phyloP scores from a whole-genome alignment of 768 basidiomycete species.

The Russula compacta region DNA sequence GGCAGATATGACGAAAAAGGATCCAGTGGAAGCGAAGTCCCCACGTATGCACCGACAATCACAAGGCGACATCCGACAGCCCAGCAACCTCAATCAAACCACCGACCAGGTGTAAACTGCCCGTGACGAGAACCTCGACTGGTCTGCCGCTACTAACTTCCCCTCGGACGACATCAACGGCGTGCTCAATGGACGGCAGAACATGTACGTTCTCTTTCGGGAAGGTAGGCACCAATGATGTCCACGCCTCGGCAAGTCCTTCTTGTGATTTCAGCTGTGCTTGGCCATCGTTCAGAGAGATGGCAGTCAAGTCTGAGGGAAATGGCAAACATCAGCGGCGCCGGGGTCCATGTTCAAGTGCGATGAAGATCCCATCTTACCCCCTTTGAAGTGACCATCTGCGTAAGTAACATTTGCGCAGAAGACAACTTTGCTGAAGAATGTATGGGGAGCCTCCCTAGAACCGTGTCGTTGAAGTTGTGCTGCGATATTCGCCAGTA shows the following conservation, averaged over 20 bases:
- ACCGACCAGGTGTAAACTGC: conserved; percentile 89
- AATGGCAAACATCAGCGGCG: neutral
- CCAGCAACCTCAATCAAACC: conserved; percentile 89
- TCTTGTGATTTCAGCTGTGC: conserved; percentile 56
- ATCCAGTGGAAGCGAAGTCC: neutral
- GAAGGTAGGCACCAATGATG: conserved; percentile 49
- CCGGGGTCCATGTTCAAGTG: neutral
- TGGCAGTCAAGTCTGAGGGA: conserved; percentile 64
- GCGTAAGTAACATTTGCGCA: conserved; percentile 95
- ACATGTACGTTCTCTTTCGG: conserved; percentile 60
- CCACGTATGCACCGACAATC: conserved; percentile 10
- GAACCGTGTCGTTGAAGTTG: conserved; percentile 37
- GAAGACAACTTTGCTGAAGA: conserved; percentile 86
- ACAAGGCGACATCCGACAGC: conserved; percentile 60
- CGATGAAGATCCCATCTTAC: conserved; percentile 34
- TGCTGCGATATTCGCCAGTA: conserved; percentile 42
- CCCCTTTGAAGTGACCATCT: conserved; percentile 84
- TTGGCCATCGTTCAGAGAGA: conserved; percentile 47
- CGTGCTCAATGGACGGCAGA: conserved; percentile 82
- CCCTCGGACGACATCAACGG: conserved; percentile 54
- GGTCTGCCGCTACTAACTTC: conserved; percentile 26
- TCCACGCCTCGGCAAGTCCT: conserved; percentile 70
- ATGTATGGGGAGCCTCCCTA: conserved; percentile 32
- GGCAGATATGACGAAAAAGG: conserved; percentile 17
- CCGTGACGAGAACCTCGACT: conserved; percentile 72